phyloP scores from a whole-genome alignment of 208 protist genomes.

The Leishmania amazonensis region DNA sequence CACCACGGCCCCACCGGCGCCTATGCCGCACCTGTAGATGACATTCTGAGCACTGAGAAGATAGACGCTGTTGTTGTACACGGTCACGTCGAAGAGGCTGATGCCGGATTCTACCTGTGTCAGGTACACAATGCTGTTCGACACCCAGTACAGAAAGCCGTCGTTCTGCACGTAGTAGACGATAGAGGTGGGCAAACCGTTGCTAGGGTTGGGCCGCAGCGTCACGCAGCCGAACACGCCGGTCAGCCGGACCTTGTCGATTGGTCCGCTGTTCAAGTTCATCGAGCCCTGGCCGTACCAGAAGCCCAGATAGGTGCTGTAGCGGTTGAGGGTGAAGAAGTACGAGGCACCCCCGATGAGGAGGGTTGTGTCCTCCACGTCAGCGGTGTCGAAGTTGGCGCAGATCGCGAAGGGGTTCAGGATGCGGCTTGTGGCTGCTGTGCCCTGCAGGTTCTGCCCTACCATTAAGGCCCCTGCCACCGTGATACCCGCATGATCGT shows the following conservation, averaged over 20 bases:
- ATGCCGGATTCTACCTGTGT: slow-evolving; percentile 32
- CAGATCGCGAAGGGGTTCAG: slow-evolving; percentile 44
- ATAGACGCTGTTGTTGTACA: slow-evolving; percentile 36
- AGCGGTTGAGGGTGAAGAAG: slow-evolving; percentile 52
- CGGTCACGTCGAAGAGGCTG: slow-evolving; percentile 25
- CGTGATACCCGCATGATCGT: slow-evolving; percentile 15
- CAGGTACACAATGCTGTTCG: neutral
- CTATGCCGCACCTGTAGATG: slow-evolving; percentile 33
- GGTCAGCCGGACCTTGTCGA: slow-evolving; percentile 8
- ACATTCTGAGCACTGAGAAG: slow-evolving; percentile 17
- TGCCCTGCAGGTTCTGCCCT: slow-evolving; percentile 26
- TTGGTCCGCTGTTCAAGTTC: slow-evolving; percentile 1
- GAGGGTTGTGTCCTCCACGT: slow-evolving; percentile 27
- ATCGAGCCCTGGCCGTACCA: slow-evolving; percentile 21
- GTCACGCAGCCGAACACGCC: slow-evolving; percentile 24
- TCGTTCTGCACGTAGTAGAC: slow-evolving; percentile 24
- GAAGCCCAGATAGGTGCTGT: slow-evolving; percentile 32
- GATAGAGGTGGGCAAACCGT: slow-evolving; percentile 13
- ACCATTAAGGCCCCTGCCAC: slow-evolving; percentile 32
- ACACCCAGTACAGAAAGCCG: slow-evolving; percentile 16
- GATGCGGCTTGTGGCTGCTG: slow-evolving; percentile 34
- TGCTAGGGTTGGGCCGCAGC: slow-evolving; percentile 20
- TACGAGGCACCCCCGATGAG: slow-evolving; percentile 35
- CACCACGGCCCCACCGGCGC: slow-evolving; percentile 3
- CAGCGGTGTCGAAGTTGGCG: slow-evolving; percentile 24